phyloP scores from a whole-genome alignment of 139 green algal genomes.

The Asterochloris erici region DNA sequence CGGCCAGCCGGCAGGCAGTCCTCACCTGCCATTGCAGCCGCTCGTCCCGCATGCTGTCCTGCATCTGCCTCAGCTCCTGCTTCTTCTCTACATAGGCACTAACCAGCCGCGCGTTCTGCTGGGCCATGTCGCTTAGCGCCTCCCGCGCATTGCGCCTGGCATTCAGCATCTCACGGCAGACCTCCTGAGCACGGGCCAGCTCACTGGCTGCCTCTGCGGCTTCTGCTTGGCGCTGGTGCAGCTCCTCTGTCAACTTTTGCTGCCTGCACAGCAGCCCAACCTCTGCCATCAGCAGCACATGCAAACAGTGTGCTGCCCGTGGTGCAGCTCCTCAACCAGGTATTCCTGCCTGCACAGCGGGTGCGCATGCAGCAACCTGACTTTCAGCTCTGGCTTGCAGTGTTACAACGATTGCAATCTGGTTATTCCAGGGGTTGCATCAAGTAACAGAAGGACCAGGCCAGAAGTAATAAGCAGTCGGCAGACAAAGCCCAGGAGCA shows the following conservation, averaged over 20 bases:
- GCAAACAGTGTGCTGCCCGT: too few species aligned
- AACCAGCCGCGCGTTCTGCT: constrained; percentile 51
- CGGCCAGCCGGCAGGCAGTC: not conserved
- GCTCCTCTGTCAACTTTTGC: not conserved
- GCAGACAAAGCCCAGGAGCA: too few species aligned
- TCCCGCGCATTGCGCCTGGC: constrained; percentile 31
- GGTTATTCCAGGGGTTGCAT: too few species aligned
- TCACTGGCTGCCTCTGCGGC: not conserved
- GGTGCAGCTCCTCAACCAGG: too few species aligned
- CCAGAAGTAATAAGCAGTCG: too few species aligned
- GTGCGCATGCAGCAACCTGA: too few species aligned
- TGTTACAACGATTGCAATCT: too few species aligned
- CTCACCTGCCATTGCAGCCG: constrained; percentile 28
- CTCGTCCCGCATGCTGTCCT: constrained; percentile 30
- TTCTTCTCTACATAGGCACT: constrained; percentile 46
- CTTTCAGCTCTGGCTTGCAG: too few species aligned
- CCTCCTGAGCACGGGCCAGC: constrained; percentile 9
- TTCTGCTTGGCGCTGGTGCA: constrained; percentile 5
- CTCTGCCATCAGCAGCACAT: too few species aligned
- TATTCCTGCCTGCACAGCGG: too few species aligned
- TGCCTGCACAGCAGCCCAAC: not conserved
- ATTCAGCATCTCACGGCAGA: constrained; percentile 22
- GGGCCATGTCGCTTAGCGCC: constrained; percentile 48
- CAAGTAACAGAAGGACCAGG: too few species aligned
- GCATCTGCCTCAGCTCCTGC: constrained; percentile 35